Conservation (phyloP, 202 grass and related monocot genomes). For the Carex arenaria region DNA sequence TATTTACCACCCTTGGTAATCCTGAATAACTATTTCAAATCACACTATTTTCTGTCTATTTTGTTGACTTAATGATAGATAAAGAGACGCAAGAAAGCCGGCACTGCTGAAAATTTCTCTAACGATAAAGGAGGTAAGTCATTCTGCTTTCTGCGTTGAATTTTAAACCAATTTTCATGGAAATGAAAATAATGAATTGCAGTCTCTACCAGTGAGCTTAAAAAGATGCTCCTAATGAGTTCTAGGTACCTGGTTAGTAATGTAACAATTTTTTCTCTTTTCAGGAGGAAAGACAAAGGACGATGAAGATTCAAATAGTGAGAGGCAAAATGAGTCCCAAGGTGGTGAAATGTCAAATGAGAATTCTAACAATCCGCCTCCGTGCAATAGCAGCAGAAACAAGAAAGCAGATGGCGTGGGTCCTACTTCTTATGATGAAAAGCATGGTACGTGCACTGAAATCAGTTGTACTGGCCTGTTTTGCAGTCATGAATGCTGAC, state of each 20-base stretch:
- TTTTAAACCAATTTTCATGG: neutral
- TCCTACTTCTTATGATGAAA: neutral
- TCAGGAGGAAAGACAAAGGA: neutral
- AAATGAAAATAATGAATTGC: neutral
- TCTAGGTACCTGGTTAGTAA: neutral
- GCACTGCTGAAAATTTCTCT: neutral
- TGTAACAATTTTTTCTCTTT: neutral
- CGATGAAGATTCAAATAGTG: neutral
- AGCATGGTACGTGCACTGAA: neutral
- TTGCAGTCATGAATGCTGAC: neutral
- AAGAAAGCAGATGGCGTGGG: neutral
- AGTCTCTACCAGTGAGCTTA: neutral
- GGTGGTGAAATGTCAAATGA: neutral
- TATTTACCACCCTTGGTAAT: neutral
- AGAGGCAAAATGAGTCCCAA: neutral
- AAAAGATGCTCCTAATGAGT: neutral
- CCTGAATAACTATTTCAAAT: neutral
- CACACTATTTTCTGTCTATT: neutral
- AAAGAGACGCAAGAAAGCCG: neutral
- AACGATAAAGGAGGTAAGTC: neutral
- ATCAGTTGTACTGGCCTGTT: neutral
- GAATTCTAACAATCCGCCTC: neutral
- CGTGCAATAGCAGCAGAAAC: neutral
- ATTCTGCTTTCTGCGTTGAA: neutral
- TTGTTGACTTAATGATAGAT: constrained; percentile 12